Percentiles rank a stretch among this genome's conserved stretches.
Evolutionary conservation across 2,329 filamentous ascomycete genomes (phyloP).

Genomic region (Thyridium curvatum): DNA sequence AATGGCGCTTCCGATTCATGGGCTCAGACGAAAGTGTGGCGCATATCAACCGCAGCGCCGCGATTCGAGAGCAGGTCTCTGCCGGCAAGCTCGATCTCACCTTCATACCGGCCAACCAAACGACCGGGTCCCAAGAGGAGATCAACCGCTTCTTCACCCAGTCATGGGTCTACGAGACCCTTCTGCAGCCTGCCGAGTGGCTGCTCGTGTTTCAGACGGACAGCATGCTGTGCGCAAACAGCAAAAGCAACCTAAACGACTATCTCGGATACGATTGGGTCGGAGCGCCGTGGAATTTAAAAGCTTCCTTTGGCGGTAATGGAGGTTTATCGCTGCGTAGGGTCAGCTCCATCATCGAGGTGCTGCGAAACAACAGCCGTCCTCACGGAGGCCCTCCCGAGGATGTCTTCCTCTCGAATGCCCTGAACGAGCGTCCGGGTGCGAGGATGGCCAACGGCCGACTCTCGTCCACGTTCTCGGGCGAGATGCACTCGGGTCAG

Average conservation of each 20-base stretch:
- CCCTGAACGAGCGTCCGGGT: too few species aligned
- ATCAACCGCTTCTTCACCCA: conserved; percentile 28
- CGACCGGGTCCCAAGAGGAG: conserved; percentile 22
- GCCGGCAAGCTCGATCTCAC: conserved; percentile 4
- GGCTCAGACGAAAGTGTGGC: conserved; percentile 25
- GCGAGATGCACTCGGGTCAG: too few species aligned
- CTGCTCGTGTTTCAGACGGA: conserved; percentile 32
- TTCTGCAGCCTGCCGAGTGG: conserved; percentile 21
- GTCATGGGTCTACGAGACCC: conserved; percentile 29
- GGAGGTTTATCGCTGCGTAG: conserved; percentile 27
- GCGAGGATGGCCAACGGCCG: too few species aligned
- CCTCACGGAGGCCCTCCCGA: too few species aligned
- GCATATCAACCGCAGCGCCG: conserved; percentile 16
- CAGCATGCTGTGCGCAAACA: conserved; percentile 26
- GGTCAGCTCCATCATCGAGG: too few species aligned
- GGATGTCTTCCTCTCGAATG: too few species aligned
- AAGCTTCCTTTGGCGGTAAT: conserved; percentile 18
- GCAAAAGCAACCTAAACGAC: conserved; percentile 20
- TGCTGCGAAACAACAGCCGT: too few species aligned
- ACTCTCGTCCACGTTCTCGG: too few species aligned
- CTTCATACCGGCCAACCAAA: conserved; percentile 23
- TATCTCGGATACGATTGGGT: conserved; percentile 30
- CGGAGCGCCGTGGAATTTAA: conserved; percentile 19
- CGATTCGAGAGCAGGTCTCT: conserved; percentile 27
- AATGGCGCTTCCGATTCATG: conserved; percentile 37